These are phyloP conservation scores for Lagenidium giganteum DNA, from an alignment of 352 stramenopile genomes.

Conservation along the genomic window DNA sequence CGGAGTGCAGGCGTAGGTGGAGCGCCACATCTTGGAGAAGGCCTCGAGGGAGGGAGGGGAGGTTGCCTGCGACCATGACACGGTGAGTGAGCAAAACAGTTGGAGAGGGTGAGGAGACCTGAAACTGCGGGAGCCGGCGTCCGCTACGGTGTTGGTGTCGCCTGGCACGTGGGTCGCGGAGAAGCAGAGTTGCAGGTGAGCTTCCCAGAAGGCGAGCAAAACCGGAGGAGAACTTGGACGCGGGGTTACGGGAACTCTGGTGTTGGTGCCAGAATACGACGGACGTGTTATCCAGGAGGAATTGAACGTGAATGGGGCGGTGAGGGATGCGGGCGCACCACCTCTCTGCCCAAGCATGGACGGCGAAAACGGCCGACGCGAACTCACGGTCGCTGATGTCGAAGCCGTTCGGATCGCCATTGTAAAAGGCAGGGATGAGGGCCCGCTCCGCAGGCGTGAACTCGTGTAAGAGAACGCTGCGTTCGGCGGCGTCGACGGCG, in stretches of 20 bases:
- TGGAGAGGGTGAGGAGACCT: background rate
- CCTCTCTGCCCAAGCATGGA: background rate
- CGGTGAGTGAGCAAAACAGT: background rate
- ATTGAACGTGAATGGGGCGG: background rate
- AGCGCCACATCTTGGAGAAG: conserved; percentile 3
- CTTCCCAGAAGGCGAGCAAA: conserved; percentile 1
- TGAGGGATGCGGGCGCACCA: background rate
- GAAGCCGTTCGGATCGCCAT: no score
- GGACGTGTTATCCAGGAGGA: conserved; percentile 8
- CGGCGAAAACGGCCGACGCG: background rate
- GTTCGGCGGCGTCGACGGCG: background rate
- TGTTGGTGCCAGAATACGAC: background rate
- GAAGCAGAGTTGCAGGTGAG: background rate
- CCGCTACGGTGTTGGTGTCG: background rate
- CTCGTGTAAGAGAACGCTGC: no score
- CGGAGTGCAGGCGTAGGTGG: conserved; percentile 1
- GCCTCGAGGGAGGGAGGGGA: background rate
- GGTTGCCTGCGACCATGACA: background rate
- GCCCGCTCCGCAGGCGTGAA: no score
- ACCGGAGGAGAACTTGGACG: conserved; percentile 3
- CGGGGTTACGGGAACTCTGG: background rate
- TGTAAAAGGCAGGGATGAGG: no score
- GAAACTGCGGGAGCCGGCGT: conserved; percentile 2
- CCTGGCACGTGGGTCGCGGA: background rate
- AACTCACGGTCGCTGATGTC: conserved; percentile 21